These are phyloP conservation scores for Cornus controversa DNA, from an alignment of 148 eudicot species.

Conservation along the genomic window DNA sequence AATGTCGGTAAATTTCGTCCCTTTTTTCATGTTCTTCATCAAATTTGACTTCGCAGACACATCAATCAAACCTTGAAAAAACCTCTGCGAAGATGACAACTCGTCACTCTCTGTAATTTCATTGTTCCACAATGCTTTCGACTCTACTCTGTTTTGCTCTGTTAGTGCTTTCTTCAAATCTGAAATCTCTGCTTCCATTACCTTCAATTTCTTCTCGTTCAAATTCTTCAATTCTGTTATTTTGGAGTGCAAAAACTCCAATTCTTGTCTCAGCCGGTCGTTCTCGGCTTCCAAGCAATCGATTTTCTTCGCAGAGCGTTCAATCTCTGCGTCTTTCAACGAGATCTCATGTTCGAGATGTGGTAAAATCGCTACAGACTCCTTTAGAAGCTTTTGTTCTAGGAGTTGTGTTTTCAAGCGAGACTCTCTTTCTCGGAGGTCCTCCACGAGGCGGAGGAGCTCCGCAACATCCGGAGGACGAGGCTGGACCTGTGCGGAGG, in stretches of 20 bases:
- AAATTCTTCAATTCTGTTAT: slow-evolving; percentile 39
- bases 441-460: slow-evolving; percentile 64
- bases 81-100: slow-evolving; percentile 48
- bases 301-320: slow-evolving; percentile 19
- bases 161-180: slow-evolving; percentile 29
- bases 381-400: slow-evolving; percentile 70
- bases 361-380: slow-evolving; percentile 68
- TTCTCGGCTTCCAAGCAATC: slow-evolving; percentile 54
- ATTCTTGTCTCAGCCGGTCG: slow-evolving; percentile 42
- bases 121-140: too few relatives aligned
- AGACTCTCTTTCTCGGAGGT: slow-evolving; percentile 63
- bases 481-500: slow-evolving; percentile 92
- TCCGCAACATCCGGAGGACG: slow-evolving; percentile 76
- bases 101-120: slow-evolving; percentile 30
- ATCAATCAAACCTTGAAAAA: slow-evolving; percentile 46
- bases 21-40: slow-evolving; percentile 41
- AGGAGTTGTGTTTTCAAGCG: slow-evolving; percentile 58
- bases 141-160: slow-evolving; percentile 18
- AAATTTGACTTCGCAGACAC: slow-evolving; percentile 38
- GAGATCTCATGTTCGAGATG: slow-evolving; percentile 60
- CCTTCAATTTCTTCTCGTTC: slow-evolving; percentile 30
- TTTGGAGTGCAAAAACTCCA: slow-evolving; percentile 43
- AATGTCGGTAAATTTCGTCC: slow-evolving; percentile 14
- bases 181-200: slow-evolving; percentile 31
- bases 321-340: slow-evolving; percentile 33